Percentiles rank a stretch among this genome's conserved stretches.
These are phyloP conservation scores for Conidiobolus incongruus DNA, from an alignment of 371 early-diverging fungal species.

Conservation along the genomic window DNA sequence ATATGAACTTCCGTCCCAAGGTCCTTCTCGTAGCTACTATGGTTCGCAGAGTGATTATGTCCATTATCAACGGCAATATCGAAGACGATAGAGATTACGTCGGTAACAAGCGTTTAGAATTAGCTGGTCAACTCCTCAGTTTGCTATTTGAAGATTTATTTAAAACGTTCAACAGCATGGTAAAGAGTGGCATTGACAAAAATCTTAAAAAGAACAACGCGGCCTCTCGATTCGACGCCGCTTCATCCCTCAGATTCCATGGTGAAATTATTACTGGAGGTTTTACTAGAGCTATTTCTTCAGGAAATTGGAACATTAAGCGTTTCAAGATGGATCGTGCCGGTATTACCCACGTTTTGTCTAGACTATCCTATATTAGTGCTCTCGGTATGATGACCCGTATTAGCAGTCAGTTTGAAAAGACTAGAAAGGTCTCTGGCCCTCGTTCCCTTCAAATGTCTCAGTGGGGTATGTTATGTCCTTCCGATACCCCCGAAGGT, in stretches of 20 bases:
- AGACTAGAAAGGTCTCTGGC: constrained; percentile 98
- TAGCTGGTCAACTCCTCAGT: constrained; percentile 95
- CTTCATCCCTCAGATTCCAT: constrained; percentile 61
- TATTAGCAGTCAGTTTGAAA: constrained; percentile 98
- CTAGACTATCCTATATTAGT: constrained; percentile 89
- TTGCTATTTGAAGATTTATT: constrained; percentile 99
- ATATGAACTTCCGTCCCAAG: constrained; percentile 80
- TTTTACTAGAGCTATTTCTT: constrained; percentile 90
- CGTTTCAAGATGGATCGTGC: constrained; percentile 99
- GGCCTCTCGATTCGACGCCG: constrained; percentile 89
- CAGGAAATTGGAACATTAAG: constrained; percentile 99
- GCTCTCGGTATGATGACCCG: constrained; percentile 99
- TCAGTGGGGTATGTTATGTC: constrained; percentile 98
- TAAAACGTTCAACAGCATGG: constrained; percentile 87
- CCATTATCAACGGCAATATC: constrained; percentile 51
- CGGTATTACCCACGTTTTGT: constrained; percentile 97
- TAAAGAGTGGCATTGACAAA: constrained; percentile 80
- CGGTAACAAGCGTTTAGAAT: constrained; percentile 99
- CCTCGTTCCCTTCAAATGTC: constrained; percentile 93
- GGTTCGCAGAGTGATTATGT: constrained; percentile 89
- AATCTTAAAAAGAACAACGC: constrained; percentile 82
- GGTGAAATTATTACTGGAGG: constrained; percentile 88
- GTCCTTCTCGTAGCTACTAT: constrained; percentile 92
- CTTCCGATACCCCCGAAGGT: constrained; percentile 99
- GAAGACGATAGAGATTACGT: constrained; percentile 99